phyloP scores from a whole-genome alignment of 2,329 filamentous ascomycete species.

The Fusarium sp. region DNA sequence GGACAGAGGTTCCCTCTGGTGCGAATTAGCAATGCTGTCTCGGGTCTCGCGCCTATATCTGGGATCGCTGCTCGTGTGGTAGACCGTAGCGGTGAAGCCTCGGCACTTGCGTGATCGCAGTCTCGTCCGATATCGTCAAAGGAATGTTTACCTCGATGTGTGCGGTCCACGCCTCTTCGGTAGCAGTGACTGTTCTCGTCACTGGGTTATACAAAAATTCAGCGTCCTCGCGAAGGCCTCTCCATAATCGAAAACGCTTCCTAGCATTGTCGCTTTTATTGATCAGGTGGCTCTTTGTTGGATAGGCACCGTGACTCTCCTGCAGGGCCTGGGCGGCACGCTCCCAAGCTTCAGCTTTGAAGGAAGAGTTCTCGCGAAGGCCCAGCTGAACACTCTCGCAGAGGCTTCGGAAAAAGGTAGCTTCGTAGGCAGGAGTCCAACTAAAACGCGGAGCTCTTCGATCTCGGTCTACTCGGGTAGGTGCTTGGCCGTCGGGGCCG shows the following conservation, averaged over 20 bases:
- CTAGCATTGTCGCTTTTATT: slow-evolving; percentile 74
- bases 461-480: slow-evolving; percentile 53
- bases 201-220: slow-evolving; percentile 66
- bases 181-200: slow-evolving; percentile 64
- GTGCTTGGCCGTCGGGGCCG: slow-evolving; percentile 50
- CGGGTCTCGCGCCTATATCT: not conserved
- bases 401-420: slow-evolving; percentile 70
- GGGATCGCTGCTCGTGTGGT: not conserved
- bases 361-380: slow-evolving; percentile 68
- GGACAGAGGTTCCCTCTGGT: slow-evolving; percentile 68
- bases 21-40: slow-evolving; percentile 29
- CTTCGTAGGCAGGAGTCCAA: slow-evolving; percentile 70
- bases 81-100: not conserved
- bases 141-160: slow-evolving; percentile 65
- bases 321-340: slow-evolving; percentile 66
- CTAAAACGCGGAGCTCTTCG: slow-evolving; percentile 66
- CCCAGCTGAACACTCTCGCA: slow-evolving; percentile 70
- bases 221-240: slow-evolving; percentile 67
- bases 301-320: slow-evolving; percentile 66
- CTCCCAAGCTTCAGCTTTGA: slow-evolving; percentile 72
- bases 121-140: slow-evolving; percentile 11
- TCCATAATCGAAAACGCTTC: slow-evolving; percentile 72
- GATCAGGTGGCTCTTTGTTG: slow-evolving; percentile 71
- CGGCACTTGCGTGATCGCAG: slow-evolving; percentile 4
- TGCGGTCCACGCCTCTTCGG: slow-evolving; percentile 67